phyloP scores from a whole-genome alignment of 2,329 filamentous ascomycete species.

The Beauveria sp. region DNA sequence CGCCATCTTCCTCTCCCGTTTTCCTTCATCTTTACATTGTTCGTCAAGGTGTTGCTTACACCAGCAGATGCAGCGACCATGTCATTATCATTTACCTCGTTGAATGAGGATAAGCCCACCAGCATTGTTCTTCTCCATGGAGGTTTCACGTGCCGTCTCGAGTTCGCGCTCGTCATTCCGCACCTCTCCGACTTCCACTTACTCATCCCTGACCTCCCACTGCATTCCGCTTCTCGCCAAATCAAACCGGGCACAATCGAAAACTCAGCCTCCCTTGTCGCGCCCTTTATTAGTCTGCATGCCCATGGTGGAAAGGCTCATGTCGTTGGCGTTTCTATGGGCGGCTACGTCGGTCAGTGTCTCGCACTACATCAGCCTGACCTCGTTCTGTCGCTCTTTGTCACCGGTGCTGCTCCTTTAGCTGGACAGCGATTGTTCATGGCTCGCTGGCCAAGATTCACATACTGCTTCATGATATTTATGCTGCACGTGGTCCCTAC shows the following conservation, averaged over 20 bases:
- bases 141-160: constrained; percentile 25
- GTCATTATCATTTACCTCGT: background rate
- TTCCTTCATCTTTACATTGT: background rate
- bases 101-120: background rate
- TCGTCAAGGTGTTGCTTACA: background rate
- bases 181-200: constrained; percentile 30
- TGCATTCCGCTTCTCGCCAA: constrained; percentile 25
- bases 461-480: constrained; percentile 19
- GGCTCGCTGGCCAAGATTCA: constrained; percentile 21
- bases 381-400: constrained; percentile 26
- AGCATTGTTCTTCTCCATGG: constrained; percentile 27
- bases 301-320: constrained; percentile 30
- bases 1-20: too few relatives aligned
- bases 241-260: constrained; percentile 24
- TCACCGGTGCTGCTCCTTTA: constrained; percentile 26
- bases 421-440: constrained; percentile 17
- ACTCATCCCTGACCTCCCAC: constrained; percentile 30
- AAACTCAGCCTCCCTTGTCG: constrained; percentile 24
- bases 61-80: background rate
- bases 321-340: constrained; percentile 33
- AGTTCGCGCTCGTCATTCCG: constrained; percentile 26
- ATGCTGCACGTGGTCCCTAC: constrained; percentile 4
- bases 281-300: constrained; percentile 26
- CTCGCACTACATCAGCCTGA: constrained; percentile 26
- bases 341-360: constrained; percentile 28